Evolutionary conservation across 306 rosid genomes (phyloP).

Genomic region (Hippophae gyantsensis): DNA sequence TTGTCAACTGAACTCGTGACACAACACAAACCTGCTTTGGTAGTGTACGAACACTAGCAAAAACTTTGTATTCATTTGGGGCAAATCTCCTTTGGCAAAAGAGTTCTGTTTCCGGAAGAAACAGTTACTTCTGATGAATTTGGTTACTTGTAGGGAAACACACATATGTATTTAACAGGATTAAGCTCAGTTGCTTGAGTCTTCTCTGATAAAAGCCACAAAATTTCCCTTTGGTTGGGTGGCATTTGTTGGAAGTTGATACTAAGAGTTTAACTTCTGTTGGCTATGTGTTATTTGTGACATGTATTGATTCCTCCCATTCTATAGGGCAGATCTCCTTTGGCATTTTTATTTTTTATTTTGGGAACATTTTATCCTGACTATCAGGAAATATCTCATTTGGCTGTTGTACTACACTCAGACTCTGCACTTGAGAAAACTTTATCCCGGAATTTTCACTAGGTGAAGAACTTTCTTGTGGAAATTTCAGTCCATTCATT

Average conservation of each 20-base stretch:
- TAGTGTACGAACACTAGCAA: slow-evolving; percentile 17
- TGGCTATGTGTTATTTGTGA: slow-evolving; percentile 16
- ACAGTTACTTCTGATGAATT: slow-evolving; percentile 11
- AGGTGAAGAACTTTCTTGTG: slow-evolving; percentile 27
- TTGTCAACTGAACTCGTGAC: slow-evolving; percentile 22
- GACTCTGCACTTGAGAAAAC: slow-evolving; percentile 33
- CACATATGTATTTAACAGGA: slow-evolving; percentile 20
- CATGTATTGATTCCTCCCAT: slow-evolving; percentile 21
- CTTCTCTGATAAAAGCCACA: slow-evolving; percentile 73
- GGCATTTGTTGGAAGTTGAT: slow-evolving; percentile 18
- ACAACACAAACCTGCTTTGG: slow-evolving; percentile 17
- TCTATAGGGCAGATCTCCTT: slow-evolving; percentile 41
- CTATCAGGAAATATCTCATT: slow-evolving; percentile 17
- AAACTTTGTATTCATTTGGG: slow-evolving; percentile 33
- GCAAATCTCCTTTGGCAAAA: slow-evolving; percentile 89
- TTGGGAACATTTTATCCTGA: slow-evolving; percentile 15
- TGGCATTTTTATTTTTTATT: slow-evolving; percentile 18
- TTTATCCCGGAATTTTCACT: slow-evolving; percentile 29
- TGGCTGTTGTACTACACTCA: slow-evolving; percentile 19
- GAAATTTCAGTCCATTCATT: slow-evolving; percentile 38
- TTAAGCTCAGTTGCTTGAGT: slow-evolving; percentile 53
- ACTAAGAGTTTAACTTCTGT: slow-evolving; percentile 17
- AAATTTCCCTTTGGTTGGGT: slow-evolving; percentile 34
- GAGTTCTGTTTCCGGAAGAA: slow-evolving; percentile 27
- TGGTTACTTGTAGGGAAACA: neutral